phyloP scores from a whole-genome alignment of 2,329 filamentous ascomycete species.

The Fusarium sp. region DNA sequence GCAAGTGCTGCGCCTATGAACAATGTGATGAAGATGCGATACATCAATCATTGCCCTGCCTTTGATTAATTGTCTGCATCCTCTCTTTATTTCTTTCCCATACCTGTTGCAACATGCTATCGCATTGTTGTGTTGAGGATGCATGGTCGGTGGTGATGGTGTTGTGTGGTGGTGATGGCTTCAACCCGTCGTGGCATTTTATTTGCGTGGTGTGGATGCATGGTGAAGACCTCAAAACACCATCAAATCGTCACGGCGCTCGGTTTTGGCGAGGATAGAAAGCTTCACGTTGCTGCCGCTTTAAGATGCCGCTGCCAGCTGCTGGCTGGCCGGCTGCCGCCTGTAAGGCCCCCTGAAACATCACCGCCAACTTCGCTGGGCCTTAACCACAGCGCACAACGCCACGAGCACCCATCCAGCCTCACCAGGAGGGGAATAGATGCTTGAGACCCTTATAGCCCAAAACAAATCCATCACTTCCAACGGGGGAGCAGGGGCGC shows the following conservation, averaged over 20 bases:
- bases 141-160: not conserved
- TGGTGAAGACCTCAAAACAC: conserved; percentile 27
- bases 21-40: not conserved
- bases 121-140: not conserved
- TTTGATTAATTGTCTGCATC: not conserved
- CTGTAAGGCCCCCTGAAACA: not conserved
- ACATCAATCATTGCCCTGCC: conserved; percentile 1
- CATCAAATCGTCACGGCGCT: conserved; percentile 9
- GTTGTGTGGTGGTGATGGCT: conserved; percentile 14
- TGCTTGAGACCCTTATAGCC: conserved; percentile 22
- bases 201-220: not conserved
- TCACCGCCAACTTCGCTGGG: not conserved
- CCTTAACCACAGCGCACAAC: conserved; percentile 6
- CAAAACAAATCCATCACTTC: not conserved
- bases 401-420: not conserved
- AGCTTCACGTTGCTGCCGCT: conserved; percentile 14
- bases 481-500: conserved; percentile 40
- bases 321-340: conserved; percentile 6
- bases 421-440: conserved; percentile 1
- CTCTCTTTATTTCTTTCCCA: not conserved
- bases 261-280: conserved; percentile 1
- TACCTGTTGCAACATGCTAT: not conserved
- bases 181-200: conserved; percentile 5
- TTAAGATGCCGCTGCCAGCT: not conserved
- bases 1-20: not conserved